A percentile compares a stretch with the other conserved stretches of the same genome.
phyloP scores from a whole-genome alignment of 192 early-diverging fungal genomes.

The Lunasporangiospora selenospora region DNA sequence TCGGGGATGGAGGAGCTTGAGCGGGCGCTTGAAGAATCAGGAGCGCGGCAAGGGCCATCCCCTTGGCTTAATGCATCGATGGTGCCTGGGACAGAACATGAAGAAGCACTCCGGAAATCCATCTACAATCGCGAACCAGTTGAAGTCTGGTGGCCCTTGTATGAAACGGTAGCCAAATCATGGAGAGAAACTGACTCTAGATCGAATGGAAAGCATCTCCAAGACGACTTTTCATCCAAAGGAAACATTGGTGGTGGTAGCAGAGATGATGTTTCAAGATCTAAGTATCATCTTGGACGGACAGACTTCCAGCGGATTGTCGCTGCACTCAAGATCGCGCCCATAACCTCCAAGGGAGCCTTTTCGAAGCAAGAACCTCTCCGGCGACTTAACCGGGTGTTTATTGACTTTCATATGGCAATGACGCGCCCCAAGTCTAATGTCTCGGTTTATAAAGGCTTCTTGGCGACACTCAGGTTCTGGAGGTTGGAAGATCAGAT shows the following conservation, averaged over 20 bases:
- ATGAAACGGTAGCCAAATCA: conserved; percentile 11
- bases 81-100: conserved; percentile 12
- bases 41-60: too few species aligned
- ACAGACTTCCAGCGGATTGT: conserved; percentile 28
- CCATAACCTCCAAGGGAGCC: not conserved
- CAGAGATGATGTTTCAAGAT: too few species aligned
- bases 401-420: conserved; percentile 31
- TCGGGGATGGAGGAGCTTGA: too few species aligned
- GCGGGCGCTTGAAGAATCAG: too few species aligned
- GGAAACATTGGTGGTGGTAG: conserved; percentile 5
- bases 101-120: conserved; percentile 27
- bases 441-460: conserved; percentile 18
- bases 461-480: conserved; percentile 23
- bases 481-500: conserved; percentile 19
- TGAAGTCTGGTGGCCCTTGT: conserved; percentile 32
- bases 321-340: conserved; percentile 12
- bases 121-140: conserved; percentile 25
- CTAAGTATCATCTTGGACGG: too few species aligned
- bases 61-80: conserved; percentile 24
- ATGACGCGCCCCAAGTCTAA: conserved; percentile 27
- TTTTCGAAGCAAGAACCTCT: not conserved
- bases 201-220: too few species aligned
- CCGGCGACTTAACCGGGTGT: conserved; percentile 16
- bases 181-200: too few species aligned
- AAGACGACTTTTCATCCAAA: not conserved